Conservation (phyloP, 169 alveolate species). For the Plasmodium coatneyi region DNA sequence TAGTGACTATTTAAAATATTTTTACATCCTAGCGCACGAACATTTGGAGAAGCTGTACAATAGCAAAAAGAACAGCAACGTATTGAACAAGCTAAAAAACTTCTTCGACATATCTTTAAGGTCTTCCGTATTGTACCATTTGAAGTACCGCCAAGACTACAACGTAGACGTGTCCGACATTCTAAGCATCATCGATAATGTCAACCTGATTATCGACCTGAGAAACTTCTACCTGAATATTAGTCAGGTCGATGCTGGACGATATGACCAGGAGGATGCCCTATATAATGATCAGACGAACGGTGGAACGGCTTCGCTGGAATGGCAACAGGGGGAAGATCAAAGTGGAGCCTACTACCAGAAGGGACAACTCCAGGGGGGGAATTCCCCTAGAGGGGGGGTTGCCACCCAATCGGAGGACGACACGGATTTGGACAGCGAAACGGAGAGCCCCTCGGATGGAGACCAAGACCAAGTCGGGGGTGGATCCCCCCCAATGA, state of each 20-base stretch:
- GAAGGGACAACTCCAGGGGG: not conserved
- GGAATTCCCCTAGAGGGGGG: not conserved
- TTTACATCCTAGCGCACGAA: constrained; percentile 61
- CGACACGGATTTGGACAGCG: not conserved
- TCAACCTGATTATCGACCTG: constrained; percentile 43
- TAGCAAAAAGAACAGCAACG: constrained; percentile 37
- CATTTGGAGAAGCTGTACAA: constrained; percentile 51
- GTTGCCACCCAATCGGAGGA: not conserved
- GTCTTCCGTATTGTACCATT: constrained; percentile 47
- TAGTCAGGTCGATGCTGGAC: not conserved
- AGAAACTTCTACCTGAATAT: constrained; percentile 3
- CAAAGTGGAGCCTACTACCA: not conserved
- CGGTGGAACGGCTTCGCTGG: not conserved
- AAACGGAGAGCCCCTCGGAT: not conserved
- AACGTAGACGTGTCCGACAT: constrained; percentile 52
- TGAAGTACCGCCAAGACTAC: constrained; percentile 57
- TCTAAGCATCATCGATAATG: constrained; percentile 50
- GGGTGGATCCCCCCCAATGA: not conserved
- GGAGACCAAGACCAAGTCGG: not conserved
- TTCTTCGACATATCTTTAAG: constrained; percentile 63
- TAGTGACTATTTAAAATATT: constrained; percentile 72
- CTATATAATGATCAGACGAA: not conserved
- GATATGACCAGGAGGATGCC: not conserved
- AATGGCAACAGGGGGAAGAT: not conserved
- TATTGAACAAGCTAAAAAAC: constrained; percentile 36